Evolutionary conservation across 805 yeast species (phyloP).

Genomic region (Starmerella bombicola): DNA sequence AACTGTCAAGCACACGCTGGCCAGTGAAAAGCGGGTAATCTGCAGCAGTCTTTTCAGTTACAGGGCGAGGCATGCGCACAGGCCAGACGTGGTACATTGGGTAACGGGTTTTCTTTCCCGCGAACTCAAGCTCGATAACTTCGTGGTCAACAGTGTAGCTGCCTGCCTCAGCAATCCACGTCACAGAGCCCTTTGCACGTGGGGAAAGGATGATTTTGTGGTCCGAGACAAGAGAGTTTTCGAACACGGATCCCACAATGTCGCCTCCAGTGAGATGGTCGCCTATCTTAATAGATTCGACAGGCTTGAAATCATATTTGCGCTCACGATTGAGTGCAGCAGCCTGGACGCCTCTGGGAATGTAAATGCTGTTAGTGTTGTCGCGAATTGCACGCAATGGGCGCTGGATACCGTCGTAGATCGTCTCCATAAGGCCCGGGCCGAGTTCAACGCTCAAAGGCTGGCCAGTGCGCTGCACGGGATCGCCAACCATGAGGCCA

Average conservation of each 20-base stretch:
- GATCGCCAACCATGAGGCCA: conserved; percentile 98
- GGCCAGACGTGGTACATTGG: conserved; percentile 99
- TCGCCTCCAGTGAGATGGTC: conserved; percentile 99
- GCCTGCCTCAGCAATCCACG: conserved; percentile 79
- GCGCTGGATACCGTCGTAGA: conserved; percentile 98
- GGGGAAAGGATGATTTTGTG: conserved; percentile 95
- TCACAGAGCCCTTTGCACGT: conserved; percentile 94
- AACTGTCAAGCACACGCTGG: conserved; percentile 94
- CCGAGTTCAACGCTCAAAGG: conserved; percentile 98
- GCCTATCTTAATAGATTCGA: conserved; percentile 57
- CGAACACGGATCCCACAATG: conserved; percentile 84
- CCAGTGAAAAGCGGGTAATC: conserved; percentile 94
- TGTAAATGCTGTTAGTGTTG: conserved; percentile 78
- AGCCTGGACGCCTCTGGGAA: conserved; percentile 96
- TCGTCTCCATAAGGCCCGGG: conserved; percentile 98
- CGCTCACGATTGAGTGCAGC: conserved; percentile 81
- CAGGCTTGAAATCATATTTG: conserved; percentile 80
- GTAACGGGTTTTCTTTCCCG: conserved; percentile 67
- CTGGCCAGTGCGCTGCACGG: conserved; percentile 94
- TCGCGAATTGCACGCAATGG: conserved; percentile 91
- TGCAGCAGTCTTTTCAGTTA: conserved; percentile 83
- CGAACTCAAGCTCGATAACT: conserved; percentile 85
- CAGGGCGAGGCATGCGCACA: conserved; percentile 98
- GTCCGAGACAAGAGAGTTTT: conserved; percentile 82
- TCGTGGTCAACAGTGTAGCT: conserved; percentile 84